Evolutionary conservation across 176 grass and related monocot genomes (phyloP).

Genomic region (Hordeum marinum): DNA sequence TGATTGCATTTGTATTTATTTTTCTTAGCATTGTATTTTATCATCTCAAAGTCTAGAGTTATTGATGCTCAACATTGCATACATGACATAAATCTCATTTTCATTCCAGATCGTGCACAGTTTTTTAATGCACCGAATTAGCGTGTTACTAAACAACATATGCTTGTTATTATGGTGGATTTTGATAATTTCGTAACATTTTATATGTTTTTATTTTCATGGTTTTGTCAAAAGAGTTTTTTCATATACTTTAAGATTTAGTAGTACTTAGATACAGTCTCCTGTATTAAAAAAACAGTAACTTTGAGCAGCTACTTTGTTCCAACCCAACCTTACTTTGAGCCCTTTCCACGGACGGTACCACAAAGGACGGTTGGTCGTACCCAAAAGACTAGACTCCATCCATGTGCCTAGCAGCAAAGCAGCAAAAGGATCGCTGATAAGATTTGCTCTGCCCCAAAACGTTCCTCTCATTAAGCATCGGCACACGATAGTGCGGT

Average conservation of each 20-base stretch:
- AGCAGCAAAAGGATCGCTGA: background rate
- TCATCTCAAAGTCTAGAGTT: background rate
- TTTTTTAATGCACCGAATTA: background rate
- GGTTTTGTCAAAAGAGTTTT: background rate
- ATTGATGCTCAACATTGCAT: background rate
- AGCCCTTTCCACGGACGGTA: background rate
- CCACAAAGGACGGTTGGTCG: conserved; percentile 11
- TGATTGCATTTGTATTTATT: background rate
- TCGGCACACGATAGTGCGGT: background rate
- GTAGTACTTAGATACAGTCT: too few relatives aligned
- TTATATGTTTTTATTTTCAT: background rate
- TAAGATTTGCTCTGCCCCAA: background rate
- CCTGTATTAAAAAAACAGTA: too few relatives aligned
- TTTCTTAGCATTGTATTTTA: background rate
- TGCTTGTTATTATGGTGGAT: background rate
- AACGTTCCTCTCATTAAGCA: background rate
- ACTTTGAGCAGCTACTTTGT: background rate
- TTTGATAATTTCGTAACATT: background rate
- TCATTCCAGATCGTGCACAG: background rate
- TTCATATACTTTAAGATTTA: background rate
- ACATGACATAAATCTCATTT: background rate
- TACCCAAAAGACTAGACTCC: conserved; percentile 1
- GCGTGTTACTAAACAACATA: background rate
- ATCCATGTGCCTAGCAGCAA: conserved; percentile 14
- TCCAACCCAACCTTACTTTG: background rate